Conservation (phyloP, 345 rosid genomes). For the Clarkia xantiana region DNA sequence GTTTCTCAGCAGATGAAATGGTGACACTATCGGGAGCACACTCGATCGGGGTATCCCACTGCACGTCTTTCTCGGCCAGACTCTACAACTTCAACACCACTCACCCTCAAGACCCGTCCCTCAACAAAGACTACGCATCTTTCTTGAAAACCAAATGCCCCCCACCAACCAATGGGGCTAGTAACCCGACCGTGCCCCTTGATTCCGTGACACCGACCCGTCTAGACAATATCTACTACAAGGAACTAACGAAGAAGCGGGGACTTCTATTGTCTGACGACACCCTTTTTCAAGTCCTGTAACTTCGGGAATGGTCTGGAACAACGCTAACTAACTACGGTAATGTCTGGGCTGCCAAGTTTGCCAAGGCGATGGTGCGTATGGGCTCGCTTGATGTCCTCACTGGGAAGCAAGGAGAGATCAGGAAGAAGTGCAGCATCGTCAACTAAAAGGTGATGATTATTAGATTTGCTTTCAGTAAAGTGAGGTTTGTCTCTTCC, state of each 20-base stretch:
- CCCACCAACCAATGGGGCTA: not conserved
- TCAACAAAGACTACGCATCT: conserved; percentile 18
- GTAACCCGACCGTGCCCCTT: too few species aligned
- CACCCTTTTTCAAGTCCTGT: conserved; percentile 6
- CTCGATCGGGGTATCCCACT: conserved; percentile 6
- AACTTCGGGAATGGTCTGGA: conserved; percentile 14
- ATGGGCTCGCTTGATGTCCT: conserved; percentile 29
- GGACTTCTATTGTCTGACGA: too few species aligned
- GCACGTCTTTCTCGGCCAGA: conserved; percentile 21
- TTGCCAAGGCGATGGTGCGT: conserved; percentile 23
- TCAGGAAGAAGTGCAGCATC: conserved; percentile 18
- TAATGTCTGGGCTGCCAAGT: conserved; percentile 18
- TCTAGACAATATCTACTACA: too few species aligned
- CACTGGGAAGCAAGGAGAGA: conserved; percentile 21
- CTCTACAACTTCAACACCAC: conserved; percentile 28
- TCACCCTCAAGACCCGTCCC: conserved; percentile 20
- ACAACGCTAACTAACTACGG: conserved; percentile 21
- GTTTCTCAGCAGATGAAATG: conserved; percentile 22
- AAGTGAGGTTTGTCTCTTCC: not conserved
- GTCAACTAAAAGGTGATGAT: conserved; percentile 8
- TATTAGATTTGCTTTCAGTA: too few species aligned
- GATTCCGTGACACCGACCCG: too few species aligned
- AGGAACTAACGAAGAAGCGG: too few species aligned
- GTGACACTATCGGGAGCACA: conserved; percentile 15
- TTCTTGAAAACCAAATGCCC: conserved; percentile 27